Conservation (phyloP, 352 stramenopile genomes). For the Phytophthora syringae region DNA sequence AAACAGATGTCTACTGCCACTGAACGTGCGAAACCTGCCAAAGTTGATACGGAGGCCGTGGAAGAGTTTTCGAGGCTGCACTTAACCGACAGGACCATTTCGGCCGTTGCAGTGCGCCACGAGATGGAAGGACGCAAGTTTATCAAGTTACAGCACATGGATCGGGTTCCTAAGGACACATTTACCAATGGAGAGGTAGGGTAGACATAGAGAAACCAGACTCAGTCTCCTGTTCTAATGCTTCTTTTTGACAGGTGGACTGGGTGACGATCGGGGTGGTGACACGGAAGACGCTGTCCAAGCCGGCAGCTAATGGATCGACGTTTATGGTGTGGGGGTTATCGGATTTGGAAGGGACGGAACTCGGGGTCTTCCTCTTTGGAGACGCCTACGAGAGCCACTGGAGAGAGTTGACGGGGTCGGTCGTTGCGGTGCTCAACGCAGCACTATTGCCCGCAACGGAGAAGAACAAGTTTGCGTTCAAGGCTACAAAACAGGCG, state of each 20-base stretch:
- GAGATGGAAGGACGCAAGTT: conserved; percentile 81
- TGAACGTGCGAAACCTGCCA: conserved; percentile 9
- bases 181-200: conserved; percentile 64
- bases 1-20: conserved; percentile 25
- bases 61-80: conserved; percentile 71
- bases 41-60: conserved; percentile 28
- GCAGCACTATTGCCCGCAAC: conserved; percentile 64
- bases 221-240: too few species aligned
- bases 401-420: conserved; percentile 68
- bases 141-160: conserved; percentile 66
- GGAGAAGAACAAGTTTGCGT: conserved; percentile 82
- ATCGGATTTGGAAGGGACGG: conserved; percentile 70
- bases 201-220: not conserved
- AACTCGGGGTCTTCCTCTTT: conserved; percentile 82
- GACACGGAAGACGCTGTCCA: conserved; percentile 74
- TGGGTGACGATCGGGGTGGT: conserved; percentile 87
- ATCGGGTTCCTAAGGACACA: conserved; percentile 53
- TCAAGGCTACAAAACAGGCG: conserved; percentile 64
- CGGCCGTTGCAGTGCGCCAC: conserved; percentile 43
- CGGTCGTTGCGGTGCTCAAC: conserved; percentile 76
- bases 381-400: conserved; percentile 72
- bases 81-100: conserved; percentile 61
- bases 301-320: conserved; percentile 63
- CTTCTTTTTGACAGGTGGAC: conserved; percentile 59
- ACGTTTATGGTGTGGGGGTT: conserved; percentile 86